phyloP scores from a whole-genome alignment of 192 early-diverging fungal genomes.

The Backusella westeae region DNA sequence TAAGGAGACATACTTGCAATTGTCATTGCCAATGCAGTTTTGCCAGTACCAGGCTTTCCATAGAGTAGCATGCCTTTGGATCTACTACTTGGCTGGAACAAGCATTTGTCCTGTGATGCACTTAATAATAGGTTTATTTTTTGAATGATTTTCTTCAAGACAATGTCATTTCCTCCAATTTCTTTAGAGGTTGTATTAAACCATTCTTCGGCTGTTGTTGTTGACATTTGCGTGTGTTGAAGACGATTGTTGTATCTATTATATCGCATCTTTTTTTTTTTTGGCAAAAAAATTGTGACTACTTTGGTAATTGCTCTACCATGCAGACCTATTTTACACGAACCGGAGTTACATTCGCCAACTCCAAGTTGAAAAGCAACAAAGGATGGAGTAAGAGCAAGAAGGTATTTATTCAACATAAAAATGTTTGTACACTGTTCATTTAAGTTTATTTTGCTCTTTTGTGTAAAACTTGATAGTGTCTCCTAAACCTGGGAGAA shows the following conservation, averaged over 20 bases:
- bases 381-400: no score
- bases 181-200: neutral
- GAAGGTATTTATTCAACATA: no score
- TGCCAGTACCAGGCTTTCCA: conserved; percentile 55
- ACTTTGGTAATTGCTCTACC: no score
- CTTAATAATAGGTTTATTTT: neutral
- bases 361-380: no score
- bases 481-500: no score
- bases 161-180: neutral
- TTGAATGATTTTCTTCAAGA: neutral
- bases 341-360: no score
- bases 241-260: neutral
- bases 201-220: neutral
- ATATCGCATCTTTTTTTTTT: neutral
- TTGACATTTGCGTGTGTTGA: neutral
- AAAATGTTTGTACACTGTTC: no score
- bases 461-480: no score
- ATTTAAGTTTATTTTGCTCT: no score
- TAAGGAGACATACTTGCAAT: conserved; percentile 31
- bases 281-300: neutral
- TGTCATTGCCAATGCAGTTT: conserved; percentile 44
- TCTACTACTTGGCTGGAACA: neutral
- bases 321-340: no score
- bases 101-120: neutral
- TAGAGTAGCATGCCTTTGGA: conserved; percentile 44